Base-by-base conservation (phyloP, 805 yeast genomes). In the Lipomyces mesembrius region DNA sequence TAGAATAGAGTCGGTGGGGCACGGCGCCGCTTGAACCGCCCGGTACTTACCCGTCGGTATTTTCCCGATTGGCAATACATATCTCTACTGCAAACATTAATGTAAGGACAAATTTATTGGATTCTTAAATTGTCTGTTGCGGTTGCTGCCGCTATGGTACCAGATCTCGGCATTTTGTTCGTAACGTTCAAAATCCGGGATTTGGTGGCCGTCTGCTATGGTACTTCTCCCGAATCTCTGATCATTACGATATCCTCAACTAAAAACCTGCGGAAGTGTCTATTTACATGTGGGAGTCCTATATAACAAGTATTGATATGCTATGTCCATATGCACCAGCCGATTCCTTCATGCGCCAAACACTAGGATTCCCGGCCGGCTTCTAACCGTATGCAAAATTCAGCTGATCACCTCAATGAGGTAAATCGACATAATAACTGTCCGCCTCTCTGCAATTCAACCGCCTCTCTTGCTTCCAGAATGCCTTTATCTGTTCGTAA, bases 381-480 rank as follows among this genome's bases (percentile, higher is more conserved):
- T 29, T 29, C 32, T 29, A 14, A 37, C 43, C 14, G 39, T 8
- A 11, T 35, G 39, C 39, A 35, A 35, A 43, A 43, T 35, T 17
- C 43, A n/a, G 2, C 3, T 5, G 22, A n/a, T 17, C 22, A 43
- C 49, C 49, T 43, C 22, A 43, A n/a, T 43, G 62, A 62, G 22
- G 14, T 56, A 51, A 60, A 59, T 43, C 66, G 37, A 77, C 97
- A 91, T 70, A 95, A 82, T 20, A 91, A 87, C 80, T 91, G 89
- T 57, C 97, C 98, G 34, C 83, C 84, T 56, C 88, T 74, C 63
- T 87, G 85, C 75, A 85, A 87, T 68, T 86, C 84, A 29, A 94
- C 89, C 49, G 98, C 98, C 74, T 94, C 97, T 74, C 89, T 91
- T 64, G 93, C 80, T 72, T 92, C 97, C 52, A 93, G 83, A 25